Evolutionary conservation across 768 basidiomycete genomes (phyloP), one percentile per base, ranked within the genome.

Genomic region (Rhizopogon vulgaris): DNA sequence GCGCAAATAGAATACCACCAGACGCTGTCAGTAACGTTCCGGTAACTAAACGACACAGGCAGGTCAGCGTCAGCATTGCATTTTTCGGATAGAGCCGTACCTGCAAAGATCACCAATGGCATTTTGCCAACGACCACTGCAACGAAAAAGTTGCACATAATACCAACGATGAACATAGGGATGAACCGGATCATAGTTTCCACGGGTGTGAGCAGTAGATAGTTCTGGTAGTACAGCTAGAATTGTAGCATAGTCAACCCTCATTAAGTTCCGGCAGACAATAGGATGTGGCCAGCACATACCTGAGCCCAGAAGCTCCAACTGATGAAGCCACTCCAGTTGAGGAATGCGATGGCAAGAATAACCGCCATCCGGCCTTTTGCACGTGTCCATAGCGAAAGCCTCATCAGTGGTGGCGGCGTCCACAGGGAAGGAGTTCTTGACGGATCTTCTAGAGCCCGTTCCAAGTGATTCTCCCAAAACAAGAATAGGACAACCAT

Each of bases 181-280:
- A 90, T 52, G 46, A 90, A 67, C 2, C 86, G 78, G 18, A 86
- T 55, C 64, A 87, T 85, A 0, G 84, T 79, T 11, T 71, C 68
- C 14, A 91, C 68, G 0, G 87, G 82, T 0, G 67, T 73, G 4
- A 82, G 73, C 0, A 68, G 58, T 12, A 73, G 56, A 61, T 83
- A 91, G 42, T 79, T 74, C 59, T 91, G 87, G 62, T 88, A 91
- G 60, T 82, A 90, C 5, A 90, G 61, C 81, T 88, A 51, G 36
- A 42, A 48, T 32, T 25, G 38, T 8, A 12, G 28, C 12, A 43
- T 48, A 7, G 41, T 22, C 41, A 56, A 25, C 58, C 37, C 10
- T 28, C 37, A 6, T 15, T 6, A 7, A 8, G 37, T 49, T 2
- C 30, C 63, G 66, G 50, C 62, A 59, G 6, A 56, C 54, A 66